Evolutionary conservation across 2,329 filamentous ascomycete genomes (phyloP).

Genomic region (Ophiostoma himal-ulmi): DNA sequence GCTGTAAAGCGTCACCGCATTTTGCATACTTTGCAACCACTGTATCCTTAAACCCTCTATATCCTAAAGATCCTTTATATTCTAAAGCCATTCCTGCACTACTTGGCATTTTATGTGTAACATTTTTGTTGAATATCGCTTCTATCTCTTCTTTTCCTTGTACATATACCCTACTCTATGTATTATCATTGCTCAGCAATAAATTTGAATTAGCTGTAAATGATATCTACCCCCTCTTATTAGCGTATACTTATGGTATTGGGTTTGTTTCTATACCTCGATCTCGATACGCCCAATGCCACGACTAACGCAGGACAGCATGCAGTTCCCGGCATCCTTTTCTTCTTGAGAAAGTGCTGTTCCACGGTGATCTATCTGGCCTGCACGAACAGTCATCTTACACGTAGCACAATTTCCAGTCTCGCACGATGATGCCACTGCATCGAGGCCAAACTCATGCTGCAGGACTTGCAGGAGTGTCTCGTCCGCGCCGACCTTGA

Average conservation of each 20-base stretch:
- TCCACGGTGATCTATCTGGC: not conserved
- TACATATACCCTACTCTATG: not conserved
- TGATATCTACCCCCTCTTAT: not conserved
- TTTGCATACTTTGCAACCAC: no score
- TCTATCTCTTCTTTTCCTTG: not conserved
- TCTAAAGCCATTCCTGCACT: not conserved
- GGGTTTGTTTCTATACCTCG: not conserved
- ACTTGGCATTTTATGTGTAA: no score
- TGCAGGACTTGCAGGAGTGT: not conserved
- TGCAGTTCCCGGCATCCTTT: not conserved
- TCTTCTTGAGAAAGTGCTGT: not conserved
- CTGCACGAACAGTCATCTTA: not conserved
- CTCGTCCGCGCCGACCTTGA: not conserved
- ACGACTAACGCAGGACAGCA: not conserved
- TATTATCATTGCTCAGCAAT: not conserved
- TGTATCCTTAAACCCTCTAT: no score
- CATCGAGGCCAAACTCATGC: not conserved
- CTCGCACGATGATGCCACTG: not conserved
- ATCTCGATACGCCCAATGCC: not conserved
- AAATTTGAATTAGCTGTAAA: not conserved
- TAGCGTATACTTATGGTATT: no score
- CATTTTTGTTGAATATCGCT: no score
- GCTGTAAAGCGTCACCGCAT: no score
- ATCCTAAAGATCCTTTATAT: no score
- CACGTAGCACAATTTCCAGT: not conserved